These are phyloP conservation scores for Nymphaea colorata DNA, from an alignment of 164 flowering plant genomes.

Conservation along the genomic window DNA sequence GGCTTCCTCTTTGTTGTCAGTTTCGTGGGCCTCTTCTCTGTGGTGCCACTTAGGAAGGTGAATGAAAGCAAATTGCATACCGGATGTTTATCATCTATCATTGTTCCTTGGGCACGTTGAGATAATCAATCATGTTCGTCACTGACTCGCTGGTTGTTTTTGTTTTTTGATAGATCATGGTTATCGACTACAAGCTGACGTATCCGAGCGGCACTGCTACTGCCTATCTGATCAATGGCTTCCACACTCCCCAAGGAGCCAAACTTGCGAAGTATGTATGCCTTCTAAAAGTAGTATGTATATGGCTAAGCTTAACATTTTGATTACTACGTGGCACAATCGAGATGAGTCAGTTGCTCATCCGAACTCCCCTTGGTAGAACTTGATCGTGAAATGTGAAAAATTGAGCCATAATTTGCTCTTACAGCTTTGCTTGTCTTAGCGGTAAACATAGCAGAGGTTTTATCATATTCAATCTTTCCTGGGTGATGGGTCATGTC, in stretches of 20 bases:
- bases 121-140: not conserved
- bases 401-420: not conserved
- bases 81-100: not conserved
- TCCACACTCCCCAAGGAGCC: conserved; percentile 60
- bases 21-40: conserved; percentile 4
- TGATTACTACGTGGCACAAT: not conserved
- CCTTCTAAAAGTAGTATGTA: not conserved
- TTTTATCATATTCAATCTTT: no score
- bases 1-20: conserved; percentile 6
- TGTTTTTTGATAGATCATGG: conserved; percentile 37
- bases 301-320: not conserved
- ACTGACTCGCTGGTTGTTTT: not conserved
- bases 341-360: not conserved
- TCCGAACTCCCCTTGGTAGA: not conserved
- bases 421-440: not conserved
- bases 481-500: no score
- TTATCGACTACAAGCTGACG: conserved; percentile 45
- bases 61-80: not conserved
- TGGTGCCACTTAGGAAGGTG: conserved; percentile 3
- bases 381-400: not conserved
- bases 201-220: conserved; percentile 72
- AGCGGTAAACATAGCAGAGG: no score
- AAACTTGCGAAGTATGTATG: conserved; percentile 37
- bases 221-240: conserved; percentile 56
- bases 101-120: not conserved